phyloP scores from a whole-genome alignment of 495 filamentous ascomycete species.

The Penicillium pancosmium region DNA sequence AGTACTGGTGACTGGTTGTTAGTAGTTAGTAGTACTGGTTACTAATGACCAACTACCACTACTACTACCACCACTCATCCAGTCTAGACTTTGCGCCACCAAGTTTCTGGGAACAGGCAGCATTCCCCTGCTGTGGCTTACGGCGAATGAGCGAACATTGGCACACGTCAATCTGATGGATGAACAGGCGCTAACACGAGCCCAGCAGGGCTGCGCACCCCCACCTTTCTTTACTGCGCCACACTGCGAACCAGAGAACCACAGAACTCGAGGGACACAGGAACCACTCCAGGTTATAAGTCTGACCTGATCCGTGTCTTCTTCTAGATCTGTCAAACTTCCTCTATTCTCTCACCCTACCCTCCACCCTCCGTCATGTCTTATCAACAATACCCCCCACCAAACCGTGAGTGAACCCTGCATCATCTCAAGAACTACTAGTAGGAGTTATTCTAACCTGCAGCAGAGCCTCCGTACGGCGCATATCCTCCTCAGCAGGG shows the following conservation, averaged over 20 bases:
- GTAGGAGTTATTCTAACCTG: constrained; percentile 11
- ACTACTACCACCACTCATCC: background rate
- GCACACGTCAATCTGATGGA: constrained; percentile 13
- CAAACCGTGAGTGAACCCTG: constrained; percentile 29
- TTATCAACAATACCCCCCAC: constrained; percentile 31
- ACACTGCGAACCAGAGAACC: constrained; percentile 11
- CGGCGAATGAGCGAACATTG: background rate
- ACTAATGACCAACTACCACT: background rate
- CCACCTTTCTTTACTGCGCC: constrained; percentile 13
- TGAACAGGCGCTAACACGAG: background rate
- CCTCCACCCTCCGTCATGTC: constrained; percentile 24
- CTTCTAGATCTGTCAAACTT: background rate
- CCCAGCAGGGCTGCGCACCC: constrained; percentile 7
- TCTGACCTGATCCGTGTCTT: background rate
- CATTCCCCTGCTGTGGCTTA: background rate
- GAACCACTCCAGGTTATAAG: background rate
- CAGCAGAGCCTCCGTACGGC: constrained; percentile 32
- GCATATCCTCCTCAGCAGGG: constrained; percentile 28
- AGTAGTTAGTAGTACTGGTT: too few relatives aligned
- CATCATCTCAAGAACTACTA: background rate
- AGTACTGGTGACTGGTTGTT: too few relatives aligned
- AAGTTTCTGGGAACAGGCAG: background rate
- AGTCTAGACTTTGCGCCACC: background rate
- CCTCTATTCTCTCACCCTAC: background rate
- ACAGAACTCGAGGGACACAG: background rate